Conservation (phyloP, 2,329 filamentous ascomycete species). For the Dothidotthia symphoricarpi region DNA sequence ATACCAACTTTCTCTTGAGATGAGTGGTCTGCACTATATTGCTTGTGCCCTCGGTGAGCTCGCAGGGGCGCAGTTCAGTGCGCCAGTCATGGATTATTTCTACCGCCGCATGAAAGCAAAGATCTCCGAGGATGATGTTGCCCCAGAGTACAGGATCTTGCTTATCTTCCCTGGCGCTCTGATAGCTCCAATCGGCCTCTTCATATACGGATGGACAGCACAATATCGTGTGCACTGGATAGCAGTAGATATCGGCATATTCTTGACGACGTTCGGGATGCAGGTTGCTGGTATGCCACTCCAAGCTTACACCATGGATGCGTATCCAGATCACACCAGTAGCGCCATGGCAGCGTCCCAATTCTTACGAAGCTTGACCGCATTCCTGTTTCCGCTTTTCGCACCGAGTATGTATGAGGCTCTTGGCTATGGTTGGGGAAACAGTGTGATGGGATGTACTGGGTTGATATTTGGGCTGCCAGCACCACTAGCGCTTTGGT, state of each 20-base stretch:
- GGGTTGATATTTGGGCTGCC: constrained; percentile 33
- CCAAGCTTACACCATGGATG: constrained; percentile 62
- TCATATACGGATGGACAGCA: constrained; percentile 31
- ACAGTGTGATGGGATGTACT: constrained; percentile 27
- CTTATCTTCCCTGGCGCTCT: constrained; percentile 19
- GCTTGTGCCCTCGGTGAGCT: constrained; percentile 56
- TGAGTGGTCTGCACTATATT: constrained; percentile 26
- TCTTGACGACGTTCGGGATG: constrained; percentile 43
- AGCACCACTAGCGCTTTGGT: constrained; percentile 48
- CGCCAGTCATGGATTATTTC: constrained; percentile 10
- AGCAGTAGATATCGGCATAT: constrained; percentile 51
- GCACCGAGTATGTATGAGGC: constrained; percentile 35
- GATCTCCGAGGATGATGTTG: constrained; percentile 50
- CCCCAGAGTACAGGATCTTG: constrained; percentile 30
- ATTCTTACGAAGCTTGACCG: constrained; percentile 20
- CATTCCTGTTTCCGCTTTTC: constrained; percentile 40
- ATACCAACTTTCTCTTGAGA: constrained; percentile 21
- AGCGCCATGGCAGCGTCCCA: constrained; percentile 20
- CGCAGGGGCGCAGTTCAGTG: constrained; percentile 59
- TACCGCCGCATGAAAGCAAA: constrained; percentile 9
- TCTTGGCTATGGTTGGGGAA: constrained; percentile 43
- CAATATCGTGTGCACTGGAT: constrained; percentile 24
- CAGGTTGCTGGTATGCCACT: constrained; percentile 42
- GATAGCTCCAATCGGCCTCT: constrained; percentile 20
- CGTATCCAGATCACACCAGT: constrained; percentile 46